Conservation (phyloP, 2,329 filamentous ascomycete species). For the Fusarium devonianum region DNA sequence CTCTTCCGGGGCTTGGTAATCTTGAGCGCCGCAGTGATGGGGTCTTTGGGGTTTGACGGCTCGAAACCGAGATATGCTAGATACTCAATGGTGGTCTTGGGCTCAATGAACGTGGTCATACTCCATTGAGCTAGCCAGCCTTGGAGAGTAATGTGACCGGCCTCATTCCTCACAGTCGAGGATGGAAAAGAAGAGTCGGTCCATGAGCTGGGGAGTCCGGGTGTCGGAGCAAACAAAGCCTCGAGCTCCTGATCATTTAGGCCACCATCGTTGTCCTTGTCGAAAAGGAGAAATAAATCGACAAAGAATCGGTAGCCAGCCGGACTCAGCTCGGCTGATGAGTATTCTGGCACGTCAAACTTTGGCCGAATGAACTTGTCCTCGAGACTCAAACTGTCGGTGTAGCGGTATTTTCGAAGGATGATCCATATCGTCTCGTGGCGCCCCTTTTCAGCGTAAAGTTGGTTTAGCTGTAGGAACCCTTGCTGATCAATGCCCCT, state of each 20-base stretch:
- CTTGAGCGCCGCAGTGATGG: conserved; percentile 84
- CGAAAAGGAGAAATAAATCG: conserved; percentile 91
- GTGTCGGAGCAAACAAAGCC: conserved; percentile 90
- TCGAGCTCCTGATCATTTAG: conserved; percentile 85
- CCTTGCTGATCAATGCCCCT: conserved; percentile 82
- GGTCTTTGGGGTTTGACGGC: conserved; percentile 75
- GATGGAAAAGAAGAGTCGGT: conserved; percentile 87
- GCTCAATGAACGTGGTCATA: conserved; percentile 98
- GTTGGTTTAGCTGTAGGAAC: conserved; percentile 90
- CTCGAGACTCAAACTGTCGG: conserved; percentile 89
- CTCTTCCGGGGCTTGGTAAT: conserved; percentile 91
- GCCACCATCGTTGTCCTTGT: conserved; percentile 97
- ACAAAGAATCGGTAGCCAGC: conserved; percentile 97
- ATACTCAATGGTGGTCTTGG: conserved; percentile 94
- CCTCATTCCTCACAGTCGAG: conserved; percentile 93
- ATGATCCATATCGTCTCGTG: conserved; percentile 99
- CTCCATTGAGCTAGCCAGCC: conserved; percentile 99
- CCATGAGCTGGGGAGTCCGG: conserved; percentile 88
- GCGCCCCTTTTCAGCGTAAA: conserved; percentile 95
- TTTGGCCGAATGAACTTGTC: conserved; percentile 92
- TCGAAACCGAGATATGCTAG: conserved; percentile 97
- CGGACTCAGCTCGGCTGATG: conserved; percentile 92
- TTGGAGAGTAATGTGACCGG: conserved; percentile 92
- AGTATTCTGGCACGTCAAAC: conserved; percentile 90
- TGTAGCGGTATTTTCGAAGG: conserved; percentile 92